Evolutionary conservation across 345 rosid species (phyloP), one percentile per base, ranked within the genome.

Genomic region (Turnera subulata): DNA sequence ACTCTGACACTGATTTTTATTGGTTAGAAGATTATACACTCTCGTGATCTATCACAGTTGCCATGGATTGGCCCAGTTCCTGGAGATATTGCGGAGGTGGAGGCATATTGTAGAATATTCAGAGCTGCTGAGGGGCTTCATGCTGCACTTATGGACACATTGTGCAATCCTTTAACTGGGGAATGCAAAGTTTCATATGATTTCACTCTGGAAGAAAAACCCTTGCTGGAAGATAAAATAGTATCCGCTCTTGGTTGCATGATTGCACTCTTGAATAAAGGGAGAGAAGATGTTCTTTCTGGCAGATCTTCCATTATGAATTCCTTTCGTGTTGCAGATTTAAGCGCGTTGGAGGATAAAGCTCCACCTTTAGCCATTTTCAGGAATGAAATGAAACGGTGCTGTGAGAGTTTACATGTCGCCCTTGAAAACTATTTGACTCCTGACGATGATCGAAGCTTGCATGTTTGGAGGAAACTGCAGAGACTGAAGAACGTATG

Each of bases 141-240:
- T 75, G 72, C 84, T 72, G 85, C 98, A 1, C 54, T 92, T 73
- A 92, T 92, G 98, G 91, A 89, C 55, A 77, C 97, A 1, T 61
- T 92, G 29, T 92, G 99, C 82, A 92, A 89, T 80, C 99, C 99
- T 6, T 55, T 84, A 74, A 92, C 97, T 0, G 99, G 99, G 45
- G 95, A 86, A 76, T 92, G 99, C 56, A 78, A 61, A 0, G 85
- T 86, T 54, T 82, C 91, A 0, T 86, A 89, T 46, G 96, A 86
- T 59, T 89, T 79, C 55, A 68, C 89, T 0, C 74, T 84, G 0
- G 96, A 84, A 68, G 97, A 92, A 62, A 92, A 72, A 56, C 97
- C 99, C 6, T 16, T 92, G 5, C 61, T 89, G 70, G 99, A 92
- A 73, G 97, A 92, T 61, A 89, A 89, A 62, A 84, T 92, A 38